Conservation (phyloP, 768 basidiomycete species). For the Mycena leptocephala region DNA sequence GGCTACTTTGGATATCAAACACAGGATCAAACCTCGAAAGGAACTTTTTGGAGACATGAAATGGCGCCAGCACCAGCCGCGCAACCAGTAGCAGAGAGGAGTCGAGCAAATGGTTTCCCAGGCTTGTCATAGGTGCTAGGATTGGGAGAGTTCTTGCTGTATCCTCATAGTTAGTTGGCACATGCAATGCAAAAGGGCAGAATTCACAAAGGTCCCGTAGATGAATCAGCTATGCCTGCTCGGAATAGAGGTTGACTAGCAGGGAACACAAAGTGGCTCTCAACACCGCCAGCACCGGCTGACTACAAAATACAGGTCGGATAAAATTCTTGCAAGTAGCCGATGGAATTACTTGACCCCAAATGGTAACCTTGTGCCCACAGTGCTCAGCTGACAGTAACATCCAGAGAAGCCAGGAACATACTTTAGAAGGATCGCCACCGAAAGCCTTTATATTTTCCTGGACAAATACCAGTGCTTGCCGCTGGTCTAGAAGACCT, state of each 20-base stretch:
- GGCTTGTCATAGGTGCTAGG: slow-evolving; percentile 66
- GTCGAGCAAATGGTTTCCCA: slow-evolving; percentile 65
- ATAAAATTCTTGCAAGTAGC: no score
- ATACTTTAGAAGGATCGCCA: slow-evolving; percentile 72
- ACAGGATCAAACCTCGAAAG: slow-evolving; percentile 55
- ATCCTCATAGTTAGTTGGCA: neutral
- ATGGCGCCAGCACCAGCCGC: slow-evolving; percentile 55
- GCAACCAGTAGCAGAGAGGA: slow-evolving; percentile 65
- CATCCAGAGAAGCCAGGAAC: neutral
- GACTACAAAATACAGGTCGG: slow-evolving; percentile 51
- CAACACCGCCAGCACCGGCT: slow-evolving; percentile 67
- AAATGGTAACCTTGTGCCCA: slow-evolving; percentile 65
- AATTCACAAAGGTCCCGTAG: slow-evolving; percentile 69
- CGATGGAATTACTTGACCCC: slow-evolving; percentile 62
- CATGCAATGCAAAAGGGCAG: neutral
- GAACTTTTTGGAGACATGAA: slow-evolving; percentile 61
- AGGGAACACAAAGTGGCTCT: slow-evolving; percentile 65
- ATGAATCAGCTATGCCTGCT: slow-evolving; percentile 68
- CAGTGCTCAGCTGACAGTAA: neutral
- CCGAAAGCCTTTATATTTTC: slow-evolving; percentile 79
- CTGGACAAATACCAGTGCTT: slow-evolving; percentile 73
- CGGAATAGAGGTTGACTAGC: slow-evolving; percentile 59
- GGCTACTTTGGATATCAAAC: neutral
- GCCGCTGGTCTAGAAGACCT: slow-evolving; percentile 74
- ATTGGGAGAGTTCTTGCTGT: slow-evolving; percentile 67